Percentiles rank a stretch among this genome's conserved stretches.
Conservation (phyloP, 768 basidiomycete genomes). For the Suillus plorans region DNA sequence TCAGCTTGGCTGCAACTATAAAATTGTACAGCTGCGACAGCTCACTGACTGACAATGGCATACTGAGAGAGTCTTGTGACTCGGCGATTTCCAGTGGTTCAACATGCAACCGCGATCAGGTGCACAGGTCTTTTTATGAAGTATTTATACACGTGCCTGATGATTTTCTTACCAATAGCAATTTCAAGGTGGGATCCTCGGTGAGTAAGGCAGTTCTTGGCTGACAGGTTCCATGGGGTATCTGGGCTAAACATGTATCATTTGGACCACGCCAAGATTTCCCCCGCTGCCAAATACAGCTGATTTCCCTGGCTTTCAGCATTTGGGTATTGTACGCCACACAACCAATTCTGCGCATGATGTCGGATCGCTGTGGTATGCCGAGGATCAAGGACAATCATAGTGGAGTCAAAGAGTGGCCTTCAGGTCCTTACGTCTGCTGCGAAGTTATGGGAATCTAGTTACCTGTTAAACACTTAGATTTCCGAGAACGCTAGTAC, state of each 20-base stretch:
- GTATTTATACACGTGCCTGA: neutral
- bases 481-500: constrained; percentile 14
- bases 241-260: constrained; percentile 56
- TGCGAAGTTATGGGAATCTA: constrained; percentile 20
- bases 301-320: constrained; percentile 35
- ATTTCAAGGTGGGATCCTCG: constrained; percentile 29
- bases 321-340: constrained; percentile 36
- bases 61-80: constrained; percentile 55
- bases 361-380: constrained; percentile 39
- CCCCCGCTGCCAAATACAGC: constrained; percentile 43
- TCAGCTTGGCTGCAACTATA: constrained; percentile 53
- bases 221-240: constrained; percentile 26
- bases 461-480: constrained; percentile 5
- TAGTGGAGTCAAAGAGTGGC: constrained; percentile 29
- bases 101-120: constrained; percentile 48
- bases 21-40: constrained; percentile 1
- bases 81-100: constrained; percentile 37
- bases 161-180: constrained; percentile 11
- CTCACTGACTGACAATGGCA: constrained; percentile 36
- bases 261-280: constrained; percentile 44
- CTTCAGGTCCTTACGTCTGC: constrained; percentile 30
- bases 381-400: constrained; percentile 25
- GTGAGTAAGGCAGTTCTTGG: neutral
- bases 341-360: constrained; percentile 40
- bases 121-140: neutral